Evolutionary conservation across 2,329 filamentous ascomycete species (phyloP).

Genomic region (Saccharata proteae): DNA sequence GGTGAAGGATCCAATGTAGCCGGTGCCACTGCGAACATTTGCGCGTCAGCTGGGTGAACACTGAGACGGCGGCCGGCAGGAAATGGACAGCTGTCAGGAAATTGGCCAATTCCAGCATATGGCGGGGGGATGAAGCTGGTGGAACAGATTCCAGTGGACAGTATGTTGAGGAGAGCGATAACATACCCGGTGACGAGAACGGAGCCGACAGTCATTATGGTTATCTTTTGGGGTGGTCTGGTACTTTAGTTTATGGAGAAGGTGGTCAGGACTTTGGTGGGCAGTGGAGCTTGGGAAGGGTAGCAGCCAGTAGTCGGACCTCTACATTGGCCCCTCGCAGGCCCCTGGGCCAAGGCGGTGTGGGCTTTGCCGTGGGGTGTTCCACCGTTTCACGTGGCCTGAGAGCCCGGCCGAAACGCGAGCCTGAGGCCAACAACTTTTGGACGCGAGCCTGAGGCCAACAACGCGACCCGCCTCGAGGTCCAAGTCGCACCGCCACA

Average conservation of each 20-base stretch:
- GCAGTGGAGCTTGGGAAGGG: neutral
- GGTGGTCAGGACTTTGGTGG: neutral
- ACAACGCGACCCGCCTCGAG: no score
- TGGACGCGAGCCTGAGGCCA: no score
- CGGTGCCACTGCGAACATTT: conserved; percentile 66
- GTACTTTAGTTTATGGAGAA: no score
- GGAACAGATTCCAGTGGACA: neutral
- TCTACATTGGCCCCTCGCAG: no score
- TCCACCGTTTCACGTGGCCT: no score
- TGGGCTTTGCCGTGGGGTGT: no score
- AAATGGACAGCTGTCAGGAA: neutral
- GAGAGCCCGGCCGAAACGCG: no score
- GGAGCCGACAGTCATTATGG: conserved; percentile 64
- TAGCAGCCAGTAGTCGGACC: no score
- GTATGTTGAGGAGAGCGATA: conserved; percentile 6
- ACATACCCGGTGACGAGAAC: conserved; percentile 86
- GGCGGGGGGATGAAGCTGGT: neutral
- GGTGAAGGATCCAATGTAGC: conserved; percentile 99
- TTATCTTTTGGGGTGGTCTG: conserved; percentile 4
- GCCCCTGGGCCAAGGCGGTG: no score
- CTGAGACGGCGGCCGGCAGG: neutral
- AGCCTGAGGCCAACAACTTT: no score
- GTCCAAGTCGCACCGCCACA: no score
- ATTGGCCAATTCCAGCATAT: no score
- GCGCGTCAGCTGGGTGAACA: conserved; percentile 3